Conservation (phyloP, 208 protist genomes). For the Angomonas deanei region DNA sequence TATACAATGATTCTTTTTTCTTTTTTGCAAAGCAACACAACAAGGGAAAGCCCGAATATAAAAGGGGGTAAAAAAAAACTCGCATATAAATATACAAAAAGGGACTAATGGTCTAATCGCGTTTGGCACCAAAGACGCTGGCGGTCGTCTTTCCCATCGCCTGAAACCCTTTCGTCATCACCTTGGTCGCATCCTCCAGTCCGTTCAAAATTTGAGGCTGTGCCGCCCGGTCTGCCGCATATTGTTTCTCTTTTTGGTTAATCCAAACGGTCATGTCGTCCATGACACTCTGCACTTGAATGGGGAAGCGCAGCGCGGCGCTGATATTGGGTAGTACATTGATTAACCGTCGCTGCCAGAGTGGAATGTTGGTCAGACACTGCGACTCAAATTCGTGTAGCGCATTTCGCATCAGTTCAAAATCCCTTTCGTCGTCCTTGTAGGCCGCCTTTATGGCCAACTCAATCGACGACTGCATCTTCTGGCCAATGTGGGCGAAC, state of each 20-base stretch:
- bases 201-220: slow-evolving; percentile 52
- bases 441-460: slow-evolving; percentile 44
- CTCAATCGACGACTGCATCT: slow-evolving; percentile 57
- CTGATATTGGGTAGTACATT: slow-evolving; percentile 40
- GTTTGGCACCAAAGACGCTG: slow-evolving; percentile 30
- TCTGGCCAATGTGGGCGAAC: slow-evolving; percentile 55
- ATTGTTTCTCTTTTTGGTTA: slow-evolving; percentile 34
- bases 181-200: slow-evolving; percentile 60
- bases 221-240: slow-evolving; percentile 31
- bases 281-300: slow-evolving; percentile 37
- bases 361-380: slow-evolving; percentile 34
- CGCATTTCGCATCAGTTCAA: slow-evolving; percentile 43
- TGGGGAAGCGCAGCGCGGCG: slow-evolving; percentile 62
- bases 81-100: background rate
- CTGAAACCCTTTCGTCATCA: slow-evolving; percentile 63
- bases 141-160: slow-evolving; percentile 53
- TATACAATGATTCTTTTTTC: background rate
- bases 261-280: slow-evolving; percentile 57
- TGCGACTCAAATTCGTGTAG: slow-evolving; percentile 57
- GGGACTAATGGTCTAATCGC: too few species aligned
- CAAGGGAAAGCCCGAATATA: background rate
- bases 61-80: background rate
- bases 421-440: slow-evolving; percentile 44
- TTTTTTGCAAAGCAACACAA: background rate
- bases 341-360: slow-evolving; percentile 59